Evolutionary conservation across 192 early-diverging fungal genomes (phyloP), one percentile per base, ranked within the genome.

Genomic region (Oehlia diaphana): DNA sequence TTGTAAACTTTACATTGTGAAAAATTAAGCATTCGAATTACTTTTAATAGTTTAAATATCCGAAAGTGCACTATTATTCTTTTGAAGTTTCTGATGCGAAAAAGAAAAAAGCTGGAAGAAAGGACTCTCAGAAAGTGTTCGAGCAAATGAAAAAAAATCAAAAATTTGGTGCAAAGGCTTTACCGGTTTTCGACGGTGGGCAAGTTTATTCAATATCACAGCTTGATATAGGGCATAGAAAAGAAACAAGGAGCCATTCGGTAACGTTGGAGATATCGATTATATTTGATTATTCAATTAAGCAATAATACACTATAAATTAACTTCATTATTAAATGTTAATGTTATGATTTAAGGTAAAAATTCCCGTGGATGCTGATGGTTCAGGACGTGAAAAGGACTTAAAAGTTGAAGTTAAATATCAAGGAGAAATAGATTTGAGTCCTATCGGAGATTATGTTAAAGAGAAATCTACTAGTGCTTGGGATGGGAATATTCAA

Each of bases 401-500:
- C n/a, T 70, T 44, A 37, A 70, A 8, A 2, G 68, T 39, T 8
- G 14, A 42, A n/a, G 8, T 70, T 0, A 70, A 70, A 70, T 42
- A 70, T 44, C 16, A 33, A n/a, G 35, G 68, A 2, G 19, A 31
- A 9, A 44, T 70, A 2, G 42, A 44, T 12, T 33, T 70, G 2
- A 44, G 7, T 12, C 19, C 19, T 1, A 70, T 70, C 7, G 39
- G 37, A 12, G 68, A 70, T 12, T 70, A 70, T 44, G n/a, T 70
- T 70, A 70, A 70, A 44, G 39, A 44, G 3, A 2, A 4, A 10
- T 42, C 37, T n/a, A 42, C 33, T n/a, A 33, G n/a, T 10, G 16
- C 68, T 44, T 70, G 68, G 68, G 68, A 70, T 70, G 33, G 35
- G 9, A 70, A 7, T 39, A 26, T 70, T 44, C 68, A 70, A 39